phyloP scores from a whole-genome alignment of 768 basidiomycete species.

The Cystobasidium tubakii region DNA sequence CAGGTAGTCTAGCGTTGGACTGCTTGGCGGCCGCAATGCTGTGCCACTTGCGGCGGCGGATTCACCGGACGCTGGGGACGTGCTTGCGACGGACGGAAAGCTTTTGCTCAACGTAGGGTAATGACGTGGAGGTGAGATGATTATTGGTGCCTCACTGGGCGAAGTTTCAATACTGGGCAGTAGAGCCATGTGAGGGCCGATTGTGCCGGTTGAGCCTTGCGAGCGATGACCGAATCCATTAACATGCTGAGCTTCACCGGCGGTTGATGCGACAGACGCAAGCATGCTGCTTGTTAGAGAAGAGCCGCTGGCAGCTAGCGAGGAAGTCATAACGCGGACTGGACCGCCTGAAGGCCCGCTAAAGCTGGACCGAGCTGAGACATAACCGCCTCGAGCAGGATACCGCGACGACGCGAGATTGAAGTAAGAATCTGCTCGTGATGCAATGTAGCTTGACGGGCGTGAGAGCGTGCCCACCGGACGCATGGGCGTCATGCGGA shows the following conservation, averaged over 20 bases:
- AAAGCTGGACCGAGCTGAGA: constrained; percentile 11
- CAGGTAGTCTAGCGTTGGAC: constrained; percentile 3
- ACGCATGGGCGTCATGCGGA: constrained; percentile 36
- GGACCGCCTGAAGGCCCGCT: neutral
- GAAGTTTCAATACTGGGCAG: neutral
- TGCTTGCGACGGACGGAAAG: neutral
- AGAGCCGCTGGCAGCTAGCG: neutral
- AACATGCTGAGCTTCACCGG: neutral
- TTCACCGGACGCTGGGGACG: neutral
- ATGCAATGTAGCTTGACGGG: neutral
- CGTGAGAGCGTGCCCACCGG: constrained; percentile 9
- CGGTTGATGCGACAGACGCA: neutral
- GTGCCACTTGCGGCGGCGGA: neutral
- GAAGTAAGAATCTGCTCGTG: constrained; percentile 22
- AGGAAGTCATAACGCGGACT: neutral
- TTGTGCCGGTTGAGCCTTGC: constrained; percentile 15
- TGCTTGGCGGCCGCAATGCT: neutral
- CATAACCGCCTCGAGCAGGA: neutral
- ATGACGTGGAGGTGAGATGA: neutral
- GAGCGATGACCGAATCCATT: constrained; percentile 17
- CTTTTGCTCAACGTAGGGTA: neutral
- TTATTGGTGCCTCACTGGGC: constrained; percentile 5
- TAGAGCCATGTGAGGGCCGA: neutral
- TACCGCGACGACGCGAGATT: constrained; percentile 1
- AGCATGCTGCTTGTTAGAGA: neutral